These are phyloP conservation scores for Thelonectria rubi DNA, from an alignment of 2,329 filamentous ascomycete genomes.

Conservation along the genomic window DNA sequence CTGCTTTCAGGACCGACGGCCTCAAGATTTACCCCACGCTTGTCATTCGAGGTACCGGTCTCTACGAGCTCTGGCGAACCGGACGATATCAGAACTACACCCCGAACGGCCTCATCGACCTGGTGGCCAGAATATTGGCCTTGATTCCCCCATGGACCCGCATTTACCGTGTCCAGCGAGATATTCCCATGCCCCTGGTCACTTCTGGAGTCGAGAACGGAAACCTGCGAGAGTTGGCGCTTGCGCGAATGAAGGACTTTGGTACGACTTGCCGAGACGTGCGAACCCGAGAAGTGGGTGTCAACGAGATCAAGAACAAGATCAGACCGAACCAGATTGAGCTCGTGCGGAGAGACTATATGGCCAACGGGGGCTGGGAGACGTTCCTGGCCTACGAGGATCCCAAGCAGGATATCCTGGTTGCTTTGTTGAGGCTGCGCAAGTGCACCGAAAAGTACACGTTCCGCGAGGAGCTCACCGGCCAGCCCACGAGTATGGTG, in stretches of 20 bases:
- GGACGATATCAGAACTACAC: conserved; percentile 99
- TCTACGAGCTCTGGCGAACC: conserved; percentile 98
- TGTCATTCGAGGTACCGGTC: conserved; percentile 93
- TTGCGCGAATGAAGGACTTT: conserved; percentile 99
- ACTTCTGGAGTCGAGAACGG: conserved; percentile 98
- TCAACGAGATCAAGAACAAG: conserved; percentile 99
- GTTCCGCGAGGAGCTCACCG: conserved; percentile 85
- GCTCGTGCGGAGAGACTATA: conserved; percentile 91
- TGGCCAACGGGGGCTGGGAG: conserved; percentile 97
- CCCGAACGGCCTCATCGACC: conserved; percentile 92
- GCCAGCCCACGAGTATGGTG: conserved; percentile 90
- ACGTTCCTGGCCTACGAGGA: conserved; percentile 98
- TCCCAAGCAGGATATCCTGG: conserved; percentile 97
- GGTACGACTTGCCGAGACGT: conserved; percentile 97
- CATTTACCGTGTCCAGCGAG: conserved; percentile 97
- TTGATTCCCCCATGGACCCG: conserved; percentile 97
- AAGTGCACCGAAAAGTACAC: conserved; percentile 94
- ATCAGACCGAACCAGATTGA: conserved; percentile 96
- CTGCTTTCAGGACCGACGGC: conserved; percentile 93
- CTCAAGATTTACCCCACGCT: conserved; percentile 98
- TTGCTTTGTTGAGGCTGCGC: conserved; percentile 85
- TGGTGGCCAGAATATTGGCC: conserved; percentile 95
- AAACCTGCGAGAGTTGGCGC: conserved; percentile 89
- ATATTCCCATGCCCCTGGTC: conserved; percentile 99
- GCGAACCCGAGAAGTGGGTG: conserved; percentile 93